phyloP scores from a whole-genome alignment of 352 stramenopile genomes.

The Phytophthora kernoviae region DNA sequence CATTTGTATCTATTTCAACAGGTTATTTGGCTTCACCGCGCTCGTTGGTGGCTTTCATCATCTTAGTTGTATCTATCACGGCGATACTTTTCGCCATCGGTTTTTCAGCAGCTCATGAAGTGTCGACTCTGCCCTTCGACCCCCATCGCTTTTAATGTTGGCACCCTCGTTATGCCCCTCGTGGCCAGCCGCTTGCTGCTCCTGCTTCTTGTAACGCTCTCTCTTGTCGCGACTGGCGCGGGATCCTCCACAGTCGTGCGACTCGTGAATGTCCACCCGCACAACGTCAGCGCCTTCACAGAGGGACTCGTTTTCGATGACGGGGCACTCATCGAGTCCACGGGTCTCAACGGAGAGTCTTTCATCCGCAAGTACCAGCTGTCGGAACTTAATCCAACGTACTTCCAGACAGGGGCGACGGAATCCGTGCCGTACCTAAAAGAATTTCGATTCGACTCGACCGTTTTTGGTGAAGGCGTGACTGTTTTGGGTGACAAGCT shows the following conservation, averaged over 20 bases:
- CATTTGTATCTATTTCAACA: conserved; percentile 4
- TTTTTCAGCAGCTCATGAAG: conserved; percentile 2
- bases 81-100: background rate
- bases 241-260: conserved; percentile 42
- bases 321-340: conserved; percentile 74
- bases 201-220: conserved; percentile 7
- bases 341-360: conserved; percentile 60
- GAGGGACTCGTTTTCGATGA: conserved; percentile 75
- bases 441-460: conserved; percentile 60
- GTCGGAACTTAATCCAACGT: conserved; percentile 19
- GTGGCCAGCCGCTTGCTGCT: conserved; percentile 11
- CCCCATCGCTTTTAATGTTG: background rate
- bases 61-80: background rate
- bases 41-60: background rate
- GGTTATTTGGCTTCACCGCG: background rate
- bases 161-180: conserved; percentile 4
- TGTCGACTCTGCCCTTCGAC: background rate
- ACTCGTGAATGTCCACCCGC: conserved; percentile 66
- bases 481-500: conserved; percentile 73
- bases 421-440: conserved; percentile 27
- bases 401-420: conserved; percentile 14
- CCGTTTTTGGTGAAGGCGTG: conserved; percentile 85
- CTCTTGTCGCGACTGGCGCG: conserved; percentile 12
- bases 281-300: conserved; percentile 73
- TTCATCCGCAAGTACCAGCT: conserved; percentile 78